Base-by-base conservation (phyloP, 2,329 filamentous ascomycete genomes). In the Xylaria sp. region DNA sequence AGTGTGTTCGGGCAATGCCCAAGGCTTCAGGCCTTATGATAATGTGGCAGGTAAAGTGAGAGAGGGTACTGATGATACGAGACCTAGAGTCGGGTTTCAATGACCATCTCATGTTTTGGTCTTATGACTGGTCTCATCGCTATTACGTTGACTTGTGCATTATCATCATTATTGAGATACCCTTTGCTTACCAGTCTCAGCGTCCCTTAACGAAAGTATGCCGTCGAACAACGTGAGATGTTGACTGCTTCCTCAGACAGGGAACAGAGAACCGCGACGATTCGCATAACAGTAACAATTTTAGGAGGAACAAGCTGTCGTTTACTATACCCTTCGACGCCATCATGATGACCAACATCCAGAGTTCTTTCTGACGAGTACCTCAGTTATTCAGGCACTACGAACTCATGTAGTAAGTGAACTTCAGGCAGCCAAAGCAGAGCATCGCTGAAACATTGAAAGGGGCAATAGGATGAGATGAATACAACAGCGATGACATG, bases 91-190 rank as follows among this genome's bases (percentile, higher is more conserved):
- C n/a, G 11, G 18, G 54, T 19, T 46, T 34, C 30, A 52, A 23
- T 52, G 42, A 35, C 13, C n/a, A 16, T 16, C 16, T 16, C 16
- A 52, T 9, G 16, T 7, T 11, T 9, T 37, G 23, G 23, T 49
- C 49, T 37, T 23, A 16, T 39, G 11, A 46, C 37, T 37, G 23
- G 23, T 49, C 49, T 37, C 19, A 16, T 39, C n/a, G 50, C 37
- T 34, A 55, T 46, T 37, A 16, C 9, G n/a, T 46, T 49, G 11
- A 52, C 35, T 35, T 34, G 52, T 37, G 18, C 35, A 59, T 59
- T 51, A 55, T 59, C 44, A 57, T 62, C 13, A 23, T 50, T 62
- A 58, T 62, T 62, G 62, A 63, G 58, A 63, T 30, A 30, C 59
- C 57, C 62, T 54, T 62, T 55, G 18, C 46, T 55, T 50, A 48